Conservation (phyloP, 1,284 basidiomycete genomes). For the Flammula alnicola region DNA sequence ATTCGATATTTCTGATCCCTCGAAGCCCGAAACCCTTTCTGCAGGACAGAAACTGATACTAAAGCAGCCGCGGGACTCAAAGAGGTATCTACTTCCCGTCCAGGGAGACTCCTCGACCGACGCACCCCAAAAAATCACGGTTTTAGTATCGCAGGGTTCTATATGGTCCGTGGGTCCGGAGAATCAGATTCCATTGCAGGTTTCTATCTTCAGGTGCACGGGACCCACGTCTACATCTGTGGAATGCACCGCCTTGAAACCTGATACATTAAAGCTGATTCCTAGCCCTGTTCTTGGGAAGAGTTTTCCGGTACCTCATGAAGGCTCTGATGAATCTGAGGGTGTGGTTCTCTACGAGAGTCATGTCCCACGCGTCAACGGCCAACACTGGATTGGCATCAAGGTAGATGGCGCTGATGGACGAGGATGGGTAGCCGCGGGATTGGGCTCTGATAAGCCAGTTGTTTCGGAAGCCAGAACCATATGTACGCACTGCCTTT, state of each 20-base stretch:
- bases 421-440: conserved; percentile 68
- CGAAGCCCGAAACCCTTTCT: conserved; percentile 40
- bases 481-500: conserved; percentile 46
- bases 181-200: conserved; percentile 43
- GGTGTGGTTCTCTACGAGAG: conserved; percentile 68
- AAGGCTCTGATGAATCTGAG: conserved; percentile 76
- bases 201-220: conserved; percentile 50
- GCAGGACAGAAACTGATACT: conserved; percentile 45
- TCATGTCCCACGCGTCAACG: conserved; percentile 29
- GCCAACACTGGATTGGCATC: conserved; percentile 51
- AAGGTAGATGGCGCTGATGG: conserved; percentile 55
- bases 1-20: conserved; percentile 27
- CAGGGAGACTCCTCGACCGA: conserved; percentile 23
- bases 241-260: conserved; percentile 47
- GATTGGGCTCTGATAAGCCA: conserved; percentile 41
- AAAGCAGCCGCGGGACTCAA: conserved; percentile 45
- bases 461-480: conserved; percentile 40
- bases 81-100: conserved; percentile 57
- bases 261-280: conserved; percentile 58
- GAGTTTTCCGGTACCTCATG: conserved; percentile 65
- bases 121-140: conserved; percentile 42
- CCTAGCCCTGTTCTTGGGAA: conserved; percentile 58
- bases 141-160: conserved; percentile 65
- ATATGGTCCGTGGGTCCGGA: conserved; percentile 56
- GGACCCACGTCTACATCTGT: conserved; percentile 25